phyloP scores from a whole-genome alignment of 164 flowering plant species.

The Piper betle region DNA sequence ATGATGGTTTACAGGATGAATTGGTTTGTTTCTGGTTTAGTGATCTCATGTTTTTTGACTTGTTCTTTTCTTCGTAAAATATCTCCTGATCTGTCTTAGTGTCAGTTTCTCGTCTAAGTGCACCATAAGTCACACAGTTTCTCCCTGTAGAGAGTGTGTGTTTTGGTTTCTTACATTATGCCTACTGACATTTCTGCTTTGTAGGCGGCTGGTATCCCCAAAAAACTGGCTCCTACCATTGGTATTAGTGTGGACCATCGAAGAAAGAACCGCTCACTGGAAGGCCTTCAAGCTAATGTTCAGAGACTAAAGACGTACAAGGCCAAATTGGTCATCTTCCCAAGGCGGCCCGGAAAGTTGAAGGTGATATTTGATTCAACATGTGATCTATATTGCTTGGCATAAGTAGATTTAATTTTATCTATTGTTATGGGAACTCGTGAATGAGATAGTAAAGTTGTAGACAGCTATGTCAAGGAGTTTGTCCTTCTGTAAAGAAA shows the following conservation, averaged over 20 bases:
- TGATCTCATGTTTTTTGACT: too few relatives aligned
- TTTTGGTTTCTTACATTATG: not conserved
- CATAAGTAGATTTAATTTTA: not conserved
- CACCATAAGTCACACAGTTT: too few relatives aligned
- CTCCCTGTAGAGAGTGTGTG: not conserved
- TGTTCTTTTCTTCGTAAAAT: too few relatives aligned
- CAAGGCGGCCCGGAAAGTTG: constrained; percentile 51
- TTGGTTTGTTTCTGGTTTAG: too few relatives aligned
- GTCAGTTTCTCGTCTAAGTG: too few relatives aligned
- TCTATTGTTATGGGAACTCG: not conserved
- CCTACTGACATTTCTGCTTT: not conserved
- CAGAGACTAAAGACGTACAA: constrained; percentile 80
- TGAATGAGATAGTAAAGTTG: too few relatives aligned
- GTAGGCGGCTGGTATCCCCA: constrained; percentile 72
- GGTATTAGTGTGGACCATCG: constrained; percentile 79
- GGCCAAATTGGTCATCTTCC: constrained; percentile 76
- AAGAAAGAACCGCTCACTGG: constrained; percentile 62
- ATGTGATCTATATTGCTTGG: not conserved
- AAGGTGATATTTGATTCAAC: constrained; percentile 40
- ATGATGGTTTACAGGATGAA: too few relatives aligned
- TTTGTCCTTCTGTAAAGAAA: too few relatives aligned
- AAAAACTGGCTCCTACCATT: constrained; percentile 71
- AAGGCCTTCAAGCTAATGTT: constrained; percentile 65
- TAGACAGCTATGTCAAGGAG: too few relatives aligned
- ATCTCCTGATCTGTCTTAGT: too few relatives aligned